Percentiles rank a stretch among this genome's conserved stretches.
phyloP scores from a whole-genome alignment of 192 early-diverging fungal genomes.

The Coemansia sp. region DNA sequence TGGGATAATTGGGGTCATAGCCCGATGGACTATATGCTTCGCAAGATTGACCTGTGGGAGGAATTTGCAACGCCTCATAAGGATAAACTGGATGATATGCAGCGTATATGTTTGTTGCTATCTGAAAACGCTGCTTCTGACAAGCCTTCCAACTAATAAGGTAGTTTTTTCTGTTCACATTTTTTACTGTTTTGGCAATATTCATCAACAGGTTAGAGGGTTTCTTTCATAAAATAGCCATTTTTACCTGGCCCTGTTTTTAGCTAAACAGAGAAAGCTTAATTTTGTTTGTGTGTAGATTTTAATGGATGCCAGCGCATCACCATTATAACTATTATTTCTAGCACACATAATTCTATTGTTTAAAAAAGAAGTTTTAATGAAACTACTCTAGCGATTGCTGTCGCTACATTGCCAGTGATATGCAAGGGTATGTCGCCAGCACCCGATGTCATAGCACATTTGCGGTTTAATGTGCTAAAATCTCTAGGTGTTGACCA shows the following conservation, averaged over 20 bases:
- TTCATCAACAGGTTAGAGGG: not conserved
- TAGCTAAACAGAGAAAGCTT: not conserved
- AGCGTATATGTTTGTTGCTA: constrained; percentile 46
- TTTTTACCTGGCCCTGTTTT: not conserved
- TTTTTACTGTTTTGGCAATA: no score
- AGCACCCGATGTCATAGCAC: not conserved
- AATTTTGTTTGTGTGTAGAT: not conserved
- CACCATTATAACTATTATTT: not conserved
- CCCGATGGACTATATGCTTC: constrained; percentile 48
- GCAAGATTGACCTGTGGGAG: constrained; percentile 49
- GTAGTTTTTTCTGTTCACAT: no score
- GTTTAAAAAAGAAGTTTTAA: not conserved
- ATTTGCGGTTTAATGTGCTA: not conserved
- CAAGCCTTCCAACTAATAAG: not conserved
- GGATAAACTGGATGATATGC: constrained; percentile 49
- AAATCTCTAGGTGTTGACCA: not conserved
- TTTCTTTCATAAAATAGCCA: not conserved
- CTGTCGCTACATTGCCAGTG: not conserved
- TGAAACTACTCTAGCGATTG: not conserved
- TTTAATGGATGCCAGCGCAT: not conserved
- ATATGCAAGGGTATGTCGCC: not conserved
- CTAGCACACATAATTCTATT: not conserved
- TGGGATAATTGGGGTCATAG: constrained; percentile 54
- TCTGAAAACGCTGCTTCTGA: constrained; percentile 12
- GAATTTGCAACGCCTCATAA: constrained; percentile 44